Base-by-base conservation (phyloP, 768 basidiomycete genomes). In the Lyophyllum atratum region DNA sequence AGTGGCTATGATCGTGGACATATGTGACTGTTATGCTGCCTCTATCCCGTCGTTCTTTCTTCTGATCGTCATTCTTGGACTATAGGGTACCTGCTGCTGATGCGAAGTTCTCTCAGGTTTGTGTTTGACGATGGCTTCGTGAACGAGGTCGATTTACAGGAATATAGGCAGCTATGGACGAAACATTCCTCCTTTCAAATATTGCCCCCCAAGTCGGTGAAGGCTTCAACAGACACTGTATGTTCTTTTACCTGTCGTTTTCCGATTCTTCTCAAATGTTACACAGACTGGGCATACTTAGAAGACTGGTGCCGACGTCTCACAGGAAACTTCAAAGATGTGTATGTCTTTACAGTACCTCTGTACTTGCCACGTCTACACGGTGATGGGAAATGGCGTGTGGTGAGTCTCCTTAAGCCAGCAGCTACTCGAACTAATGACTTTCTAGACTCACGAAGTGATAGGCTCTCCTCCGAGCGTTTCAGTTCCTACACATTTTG, bases 141-240 rank as follows among this genome's bases (percentile, higher is more conserved):
- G 31, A 15, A 52, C 21, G 19, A 21, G 15, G 40, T 31, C 19
- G 19, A n/a, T 43, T 17, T 22, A 19, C 11, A 45, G 24, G 7
- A 37, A 50, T 43, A n/a, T 62, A 95, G 80, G 81, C 83, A 54
- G 96, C 96, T 10, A 98, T 98, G 96, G 72, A 98, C 69, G 95
- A 99, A 74, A 99, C 96, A 0, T 99, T 99, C 72, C 75, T 93
- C 33, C 74, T 99, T 44, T 88, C 93, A 0, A 99, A 99, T 66
- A 97, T 99, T 51, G 96, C 97, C 4, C 97, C 97, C 42, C 97
- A 99, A 80, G 94, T 99, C 24, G 97, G 97, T 1, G 92, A 85
- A 39, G 97, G 96, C 0, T 99, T 98, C 79, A 99, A 98, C 68
- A 81, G 97, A 53, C 95, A 98, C 68, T 99, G 95, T 95, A 64